Percentiles rank a stretch among this genome's conserved stretches.
Conservation (phyloP, 2,329 filamentous ascomycete species). For the Stachybotrys echinatus region DNA sequence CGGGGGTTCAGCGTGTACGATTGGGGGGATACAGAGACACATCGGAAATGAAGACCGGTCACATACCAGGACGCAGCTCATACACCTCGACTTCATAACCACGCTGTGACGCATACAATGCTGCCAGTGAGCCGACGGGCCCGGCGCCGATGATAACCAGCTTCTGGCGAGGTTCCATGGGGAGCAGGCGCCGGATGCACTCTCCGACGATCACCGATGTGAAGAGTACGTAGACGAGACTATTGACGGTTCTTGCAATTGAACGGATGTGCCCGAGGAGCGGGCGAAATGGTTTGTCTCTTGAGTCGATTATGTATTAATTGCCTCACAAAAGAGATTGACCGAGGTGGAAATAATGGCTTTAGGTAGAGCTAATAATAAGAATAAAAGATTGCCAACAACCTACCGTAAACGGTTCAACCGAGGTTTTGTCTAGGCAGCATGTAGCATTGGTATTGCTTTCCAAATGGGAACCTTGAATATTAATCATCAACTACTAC, state of each 20-base stretch:
- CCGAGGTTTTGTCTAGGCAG: too few relatives aligned
- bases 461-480: too few relatives aligned
- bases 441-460: too few relatives aligned
- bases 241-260: constrained; percentile 8
- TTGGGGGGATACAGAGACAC: not conserved
- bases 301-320: too few relatives aligned
- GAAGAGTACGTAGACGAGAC: too few relatives aligned
- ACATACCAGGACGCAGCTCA: constrained; percentile 82
- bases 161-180: constrained; percentile 49
- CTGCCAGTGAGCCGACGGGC: constrained; percentile 87
- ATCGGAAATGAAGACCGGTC: not conserved
- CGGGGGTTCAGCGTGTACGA: not conserved
- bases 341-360: not conserved
- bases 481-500: too few relatives aligned
- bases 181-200: too few relatives aligned
- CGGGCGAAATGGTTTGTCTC: too few relatives aligned
- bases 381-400: not conserved
- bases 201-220: too few relatives aligned
- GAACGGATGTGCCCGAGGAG: too few relatives aligned
- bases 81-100: constrained; percentile 92
- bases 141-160: constrained; percentile 85
- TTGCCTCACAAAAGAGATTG: not conserved
- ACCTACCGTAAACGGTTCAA: not conserved
- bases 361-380: not conserved
- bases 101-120: constrained; percentile 83